Evolutionary conservation across 495 filamentous ascomycete genomes (phyloP).

Genomic region (Pseudotulostoma volvatum): DNA sequence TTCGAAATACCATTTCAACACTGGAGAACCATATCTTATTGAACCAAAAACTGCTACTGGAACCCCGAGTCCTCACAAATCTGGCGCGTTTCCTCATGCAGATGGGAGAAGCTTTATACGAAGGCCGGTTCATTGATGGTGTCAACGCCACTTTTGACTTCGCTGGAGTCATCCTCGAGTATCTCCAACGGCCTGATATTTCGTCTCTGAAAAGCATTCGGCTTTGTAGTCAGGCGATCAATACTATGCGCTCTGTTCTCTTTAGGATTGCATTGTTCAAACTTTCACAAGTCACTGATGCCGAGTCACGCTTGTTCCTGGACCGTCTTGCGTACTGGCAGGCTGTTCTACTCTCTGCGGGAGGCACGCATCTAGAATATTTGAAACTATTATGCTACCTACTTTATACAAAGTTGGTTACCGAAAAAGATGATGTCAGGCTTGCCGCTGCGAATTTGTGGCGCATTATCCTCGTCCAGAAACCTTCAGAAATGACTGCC

Average conservation of each 20-base stretch:
- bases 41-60: no score
- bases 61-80: constrained; percentile 74
- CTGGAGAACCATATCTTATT: no score
- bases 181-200: constrained; percentile 74
- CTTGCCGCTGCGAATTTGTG: constrained; percentile 67
- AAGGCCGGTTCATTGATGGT: constrained; percentile 89
- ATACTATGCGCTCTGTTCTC: constrained; percentile 56
- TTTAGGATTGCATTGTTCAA: constrained; percentile 61
- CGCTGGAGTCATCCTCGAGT: constrained; percentile 67
- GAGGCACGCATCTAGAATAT: constrained; percentile 57
- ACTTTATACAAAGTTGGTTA: constrained; percentile 69
- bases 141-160: constrained; percentile 64
- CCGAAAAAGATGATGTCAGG: constrained; percentile 44
- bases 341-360: constrained; percentile 62
- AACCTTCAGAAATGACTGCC: constrained; percentile 61
- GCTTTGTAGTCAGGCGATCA: constrained; percentile 66
- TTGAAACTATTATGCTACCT: constrained; percentile 77
- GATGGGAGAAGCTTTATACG: constrained; percentile 76
- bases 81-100: constrained; percentile 63
- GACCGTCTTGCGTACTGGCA: constrained; percentile 90
- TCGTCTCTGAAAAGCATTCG: constrained; percentile 67
- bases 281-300: constrained; percentile 65
- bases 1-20: constrained; percentile 53
- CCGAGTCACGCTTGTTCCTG: constrained; percentile 49
- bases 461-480: constrained; percentile 84